A percentile compares a stretch with the other conserved stretches of the same genome.
These are phyloP conservation scores for Eucalyptus melliodora DNA, from an alignment of 345 rosid species.

Conservation along the genomic window DNA sequence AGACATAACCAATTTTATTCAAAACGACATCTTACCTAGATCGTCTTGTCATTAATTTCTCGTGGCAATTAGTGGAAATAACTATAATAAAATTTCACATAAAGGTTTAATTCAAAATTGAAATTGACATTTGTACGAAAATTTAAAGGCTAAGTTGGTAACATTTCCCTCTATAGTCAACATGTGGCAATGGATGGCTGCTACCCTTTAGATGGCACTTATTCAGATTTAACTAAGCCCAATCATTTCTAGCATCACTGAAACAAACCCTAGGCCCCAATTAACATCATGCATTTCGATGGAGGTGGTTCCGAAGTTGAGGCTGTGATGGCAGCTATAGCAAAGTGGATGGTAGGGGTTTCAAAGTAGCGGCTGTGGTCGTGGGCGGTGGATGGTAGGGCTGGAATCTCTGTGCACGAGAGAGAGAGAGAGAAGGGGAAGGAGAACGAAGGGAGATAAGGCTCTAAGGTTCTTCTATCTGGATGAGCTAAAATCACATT, in stretches of 20 bases:
- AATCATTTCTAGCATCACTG: not conserved
- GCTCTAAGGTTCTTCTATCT: not conserved
- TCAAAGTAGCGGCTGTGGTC: not conserved
- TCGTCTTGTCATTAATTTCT: not conserved
- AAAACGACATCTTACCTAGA: accelerated
- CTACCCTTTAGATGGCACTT: not conserved
- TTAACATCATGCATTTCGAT: not conserved
- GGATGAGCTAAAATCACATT: not conserved
- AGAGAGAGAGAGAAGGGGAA: not conserved
- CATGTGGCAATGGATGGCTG: not conserved
- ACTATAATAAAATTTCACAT: accelerated
- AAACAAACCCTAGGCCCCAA: not conserved
- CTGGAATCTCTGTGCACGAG: not conserved
- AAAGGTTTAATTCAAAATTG: too few species aligned
- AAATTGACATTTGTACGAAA: too few species aligned
- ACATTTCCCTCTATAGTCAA: too few species aligned
- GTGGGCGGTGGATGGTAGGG: not conserved
- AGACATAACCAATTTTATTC: not conserved
- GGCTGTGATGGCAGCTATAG: not conserved
- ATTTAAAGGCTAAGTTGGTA: not conserved
- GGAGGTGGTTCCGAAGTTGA: not conserved
- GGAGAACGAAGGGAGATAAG: not conserved
- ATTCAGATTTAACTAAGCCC: not conserved
- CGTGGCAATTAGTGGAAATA: not conserved
- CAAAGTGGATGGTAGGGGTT: not conserved